Evolutionary conservation across 805 yeast species (phyloP).

Genomic region (Ogataea allantospora): DNA sequence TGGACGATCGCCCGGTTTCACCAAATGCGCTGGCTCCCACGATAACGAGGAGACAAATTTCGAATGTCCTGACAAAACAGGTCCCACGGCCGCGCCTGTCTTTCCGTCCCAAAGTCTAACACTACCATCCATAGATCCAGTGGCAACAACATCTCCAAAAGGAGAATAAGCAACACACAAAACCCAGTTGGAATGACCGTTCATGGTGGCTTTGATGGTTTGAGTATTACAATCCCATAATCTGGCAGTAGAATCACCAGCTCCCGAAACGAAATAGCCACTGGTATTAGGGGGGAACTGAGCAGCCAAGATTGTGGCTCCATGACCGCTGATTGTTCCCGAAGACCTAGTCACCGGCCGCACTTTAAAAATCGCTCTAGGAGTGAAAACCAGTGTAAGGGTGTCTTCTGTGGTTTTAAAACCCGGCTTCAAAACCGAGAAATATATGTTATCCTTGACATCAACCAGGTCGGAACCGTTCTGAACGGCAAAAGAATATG

Average conservation of each 20-base stretch:
- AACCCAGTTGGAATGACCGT: constrained; percentile 93
- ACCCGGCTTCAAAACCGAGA: constrained; percentile 82
- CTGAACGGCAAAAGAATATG: constrained; percentile 78
- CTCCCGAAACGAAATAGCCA: constrained; percentile 86
- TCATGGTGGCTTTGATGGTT: constrained; percentile 77
- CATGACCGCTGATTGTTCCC: constrained; percentile 94
- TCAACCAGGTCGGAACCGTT: constrained; percentile 58
- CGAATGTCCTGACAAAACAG: constrained; percentile 72
- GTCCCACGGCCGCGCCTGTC: constrained; percentile 72
- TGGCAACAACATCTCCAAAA: constrained; percentile 85
- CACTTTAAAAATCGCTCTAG: constrained; percentile 92
- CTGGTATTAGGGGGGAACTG: constrained; percentile 91
- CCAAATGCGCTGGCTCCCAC: constrained; percentile 93
- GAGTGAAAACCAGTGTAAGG: constrained; percentile 86
- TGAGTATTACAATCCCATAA: constrained; percentile 97
- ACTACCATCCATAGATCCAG: constrained; percentile 94
- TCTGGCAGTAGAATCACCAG: constrained; percentile 94
- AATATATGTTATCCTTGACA: constrained; percentile 72
- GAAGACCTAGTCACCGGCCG: constrained; percentile 86
- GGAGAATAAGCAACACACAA: constrained; percentile 90
- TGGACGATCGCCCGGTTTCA: constrained; percentile 60
- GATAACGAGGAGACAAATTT: constrained; percentile 87
- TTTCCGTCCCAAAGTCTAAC: constrained; percentile 82
- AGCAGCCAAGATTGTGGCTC: constrained; percentile 86
- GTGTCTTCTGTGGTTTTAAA: constrained; percentile 89